phyloP scores from a whole-genome alignment of 2,329 filamentous ascomycete species.

The Dothiorella sarmentorum region DNA sequence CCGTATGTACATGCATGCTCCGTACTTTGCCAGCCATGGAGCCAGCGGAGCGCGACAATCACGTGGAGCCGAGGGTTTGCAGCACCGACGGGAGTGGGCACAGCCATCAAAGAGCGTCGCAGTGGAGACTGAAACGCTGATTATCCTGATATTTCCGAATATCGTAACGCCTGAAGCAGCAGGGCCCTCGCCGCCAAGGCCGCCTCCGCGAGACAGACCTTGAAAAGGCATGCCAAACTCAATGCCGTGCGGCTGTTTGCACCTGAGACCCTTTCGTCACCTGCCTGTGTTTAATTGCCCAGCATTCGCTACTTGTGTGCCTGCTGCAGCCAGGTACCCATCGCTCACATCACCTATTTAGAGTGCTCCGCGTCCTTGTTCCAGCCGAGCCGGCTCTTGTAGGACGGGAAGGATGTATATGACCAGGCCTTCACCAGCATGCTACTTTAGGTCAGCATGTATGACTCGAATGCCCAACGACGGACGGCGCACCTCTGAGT shows the following conservation, averaged over 20 bases:
- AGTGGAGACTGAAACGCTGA: constrained; percentile 10
- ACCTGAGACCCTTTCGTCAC: not conserved
- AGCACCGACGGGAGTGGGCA: not conserved
- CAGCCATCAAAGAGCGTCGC: not conserved
- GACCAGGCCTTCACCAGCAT: constrained; percentile 52
- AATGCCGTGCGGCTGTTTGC: constrained; percentile 15
- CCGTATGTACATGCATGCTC: too few relatives aligned
- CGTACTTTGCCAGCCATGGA: too few relatives aligned
- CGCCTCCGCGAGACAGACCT: constrained; percentile 1
- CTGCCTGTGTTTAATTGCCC: not conserved
- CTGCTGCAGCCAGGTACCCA: too few relatives aligned
- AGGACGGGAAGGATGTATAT: constrained; percentile 34
- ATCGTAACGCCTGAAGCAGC: constrained; percentile 10
- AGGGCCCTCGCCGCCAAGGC: not conserved
- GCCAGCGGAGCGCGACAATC: constrained; percentile 4
- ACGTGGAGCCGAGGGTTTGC: not conserved
- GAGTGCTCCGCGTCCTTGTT: constrained; percentile 18
- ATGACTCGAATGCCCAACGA: constrained; percentile 5
- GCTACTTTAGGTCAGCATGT: constrained; percentile 22
- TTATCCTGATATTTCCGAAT: constrained; percentile 12
- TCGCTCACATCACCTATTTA: too few relatives aligned
- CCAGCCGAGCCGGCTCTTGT: constrained; percentile 35
- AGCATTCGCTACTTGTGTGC: not conserved
- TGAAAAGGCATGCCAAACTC: not conserved
- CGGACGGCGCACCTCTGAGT: constrained; percentile 55